These are phyloP conservation scores for Umbelopsis ramanniana DNA, from an alignment of 192 early-diverging fungal species.

Conservation along the genomic window DNA sequence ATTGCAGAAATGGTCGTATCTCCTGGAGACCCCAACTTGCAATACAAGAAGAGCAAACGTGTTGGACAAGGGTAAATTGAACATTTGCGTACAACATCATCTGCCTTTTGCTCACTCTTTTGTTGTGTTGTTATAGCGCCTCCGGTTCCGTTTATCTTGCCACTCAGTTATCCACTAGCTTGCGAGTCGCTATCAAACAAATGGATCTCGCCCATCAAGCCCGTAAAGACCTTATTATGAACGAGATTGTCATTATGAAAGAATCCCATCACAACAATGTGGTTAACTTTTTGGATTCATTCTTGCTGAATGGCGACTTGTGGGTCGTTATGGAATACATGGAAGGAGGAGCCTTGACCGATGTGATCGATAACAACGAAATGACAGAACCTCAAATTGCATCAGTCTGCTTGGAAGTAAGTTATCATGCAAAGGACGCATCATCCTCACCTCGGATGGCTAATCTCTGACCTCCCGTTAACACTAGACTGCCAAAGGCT, in stretches of 20 bases:
- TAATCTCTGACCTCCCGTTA: neutral
- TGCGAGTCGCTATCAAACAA: constrained; percentile 92
- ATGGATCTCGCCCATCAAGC: constrained; percentile 96
- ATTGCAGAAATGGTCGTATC: constrained; percentile 87
- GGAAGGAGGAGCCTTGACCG: constrained; percentile 87
- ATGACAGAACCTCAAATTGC: constrained; percentile 88
- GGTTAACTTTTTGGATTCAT: constrained; percentile 89
- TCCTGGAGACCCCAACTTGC: constrained; percentile 82
- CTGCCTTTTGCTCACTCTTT: neutral
- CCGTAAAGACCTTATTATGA: constrained; percentile 94
- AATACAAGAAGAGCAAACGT: constrained; percentile 95
- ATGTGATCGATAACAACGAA: constrained; percentile 79
- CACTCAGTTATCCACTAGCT: constrained; percentile 62
- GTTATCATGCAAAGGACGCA: neutral
- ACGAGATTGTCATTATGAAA: constrained; percentile 90
- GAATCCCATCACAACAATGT: constrained; percentile 82
- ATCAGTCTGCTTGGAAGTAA: constrained; percentile 74
- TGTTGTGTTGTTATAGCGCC: constrained; percentile 55
- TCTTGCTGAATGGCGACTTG: constrained; percentile 76
- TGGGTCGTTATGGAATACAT: constrained; percentile 96
- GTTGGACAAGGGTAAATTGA: constrained; percentile 89
- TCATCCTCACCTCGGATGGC: neutral
- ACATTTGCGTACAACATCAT: neutral
- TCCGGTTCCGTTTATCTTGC: constrained; percentile 92
- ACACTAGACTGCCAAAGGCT: constrained; percentile 66